These are phyloP conservation scores for Fraxinus quadrangulata DNA, from an alignment of 257 asterid genomes.

Conservation along the genomic window DNA sequence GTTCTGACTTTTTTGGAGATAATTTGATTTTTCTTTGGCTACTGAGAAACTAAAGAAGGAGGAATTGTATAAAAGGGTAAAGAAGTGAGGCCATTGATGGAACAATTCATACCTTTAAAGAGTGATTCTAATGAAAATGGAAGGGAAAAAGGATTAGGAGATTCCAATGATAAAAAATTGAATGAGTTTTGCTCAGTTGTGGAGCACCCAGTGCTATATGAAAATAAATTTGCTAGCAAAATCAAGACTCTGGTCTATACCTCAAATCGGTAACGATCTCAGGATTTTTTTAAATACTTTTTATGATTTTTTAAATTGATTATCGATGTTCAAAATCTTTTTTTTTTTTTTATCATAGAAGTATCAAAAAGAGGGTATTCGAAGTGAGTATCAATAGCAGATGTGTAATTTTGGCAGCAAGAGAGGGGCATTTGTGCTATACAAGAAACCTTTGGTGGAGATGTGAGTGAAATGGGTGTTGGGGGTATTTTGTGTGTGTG, in stretches of 20 bases:
- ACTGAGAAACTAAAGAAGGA: slow-evolving; percentile 17
- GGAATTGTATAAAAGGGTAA: background rate
- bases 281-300: background rate
- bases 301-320: background rate
- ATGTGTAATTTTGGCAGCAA: background rate
- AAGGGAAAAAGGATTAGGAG: background rate
- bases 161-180: background rate
- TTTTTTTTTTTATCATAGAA: background rate
- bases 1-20: background rate
- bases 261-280: slow-evolving; percentile 7
- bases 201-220: slow-evolving; percentile 17
- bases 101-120: slow-evolving; percentile 1
- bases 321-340: background rate
- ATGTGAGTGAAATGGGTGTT: slow-evolving; percentile 20
- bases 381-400: background rate
- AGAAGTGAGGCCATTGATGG: background rate
- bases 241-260: background rate
- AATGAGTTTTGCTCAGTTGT: slow-evolving; percentile 7
- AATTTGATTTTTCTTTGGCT: background rate
- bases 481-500: too few relatives aligned
- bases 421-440: slow-evolving; percentile 14
- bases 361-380: background rate
- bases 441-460: background rate
- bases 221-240: background rate
- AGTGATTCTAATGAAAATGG: background rate